phyloP scores from a whole-genome alignment of 2,329 filamentous ascomycete genomes.

The Fusarium robinianum region DNA sequence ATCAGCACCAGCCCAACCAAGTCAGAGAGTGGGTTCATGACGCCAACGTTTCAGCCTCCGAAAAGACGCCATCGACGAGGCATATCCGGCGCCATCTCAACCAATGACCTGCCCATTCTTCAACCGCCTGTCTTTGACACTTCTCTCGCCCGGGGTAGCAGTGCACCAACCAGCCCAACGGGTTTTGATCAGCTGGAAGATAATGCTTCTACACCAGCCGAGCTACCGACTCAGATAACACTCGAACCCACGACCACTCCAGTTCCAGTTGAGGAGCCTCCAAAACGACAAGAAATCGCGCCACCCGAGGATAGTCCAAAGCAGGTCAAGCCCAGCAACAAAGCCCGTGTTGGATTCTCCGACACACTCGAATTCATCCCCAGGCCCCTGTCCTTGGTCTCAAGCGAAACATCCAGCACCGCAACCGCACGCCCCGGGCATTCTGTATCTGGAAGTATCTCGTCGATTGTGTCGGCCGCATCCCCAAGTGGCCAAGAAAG shows the following conservation, averaged over 20 bases:
- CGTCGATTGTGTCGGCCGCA: conserved; percentile 71
- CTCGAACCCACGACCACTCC: too few species aligned
- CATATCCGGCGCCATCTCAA: conserved; percentile 78
- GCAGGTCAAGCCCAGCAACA: conserved; percentile 46
- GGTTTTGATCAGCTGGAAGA: conserved; percentile 43
- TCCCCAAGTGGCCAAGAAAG: conserved; percentile 48
- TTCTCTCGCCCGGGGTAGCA: conserved; percentile 59
- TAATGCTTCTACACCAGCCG: conserved; percentile 10
- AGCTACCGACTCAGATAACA: conserved; percentile 11
- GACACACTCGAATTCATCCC: conserved; percentile 84
- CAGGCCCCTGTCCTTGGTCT: conserved; percentile 80
- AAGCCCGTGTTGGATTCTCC: conserved; percentile 78
- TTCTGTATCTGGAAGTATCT: conserved; percentile 78
- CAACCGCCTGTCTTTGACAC: conserved; percentile 58
- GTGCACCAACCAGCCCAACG: conserved; percentile 66
- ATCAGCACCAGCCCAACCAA: conserved; percentile 74
- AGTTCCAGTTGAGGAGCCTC: background rate
- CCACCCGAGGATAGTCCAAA: conserved; percentile 23
- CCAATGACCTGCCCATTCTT: conserved; percentile 78
- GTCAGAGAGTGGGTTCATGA: conserved; percentile 59
- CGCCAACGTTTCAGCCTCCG: conserved; percentile 58
- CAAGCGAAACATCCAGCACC: conserved; percentile 81
- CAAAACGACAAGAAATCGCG: conserved; percentile 7
- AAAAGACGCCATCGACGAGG: conserved; percentile 72
- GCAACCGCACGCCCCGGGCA: conserved; percentile 71